Conservation (phyloP, 164 flowering plant species). For the Aristolochia californica region DNA sequence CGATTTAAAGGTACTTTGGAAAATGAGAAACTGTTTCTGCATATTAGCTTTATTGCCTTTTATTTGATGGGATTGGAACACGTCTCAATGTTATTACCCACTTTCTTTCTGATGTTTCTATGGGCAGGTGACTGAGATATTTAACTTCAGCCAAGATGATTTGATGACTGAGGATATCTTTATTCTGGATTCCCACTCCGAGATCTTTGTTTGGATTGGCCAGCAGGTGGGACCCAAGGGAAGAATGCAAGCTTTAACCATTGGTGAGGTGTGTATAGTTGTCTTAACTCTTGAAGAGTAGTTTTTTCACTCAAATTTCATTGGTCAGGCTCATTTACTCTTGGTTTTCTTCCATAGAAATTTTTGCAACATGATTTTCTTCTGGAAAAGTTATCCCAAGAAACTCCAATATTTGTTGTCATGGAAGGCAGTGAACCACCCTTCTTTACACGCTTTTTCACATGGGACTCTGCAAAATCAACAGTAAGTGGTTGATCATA, state of each 20-base stretch:
- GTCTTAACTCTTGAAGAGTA: background rate
- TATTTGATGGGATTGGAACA: background rate
- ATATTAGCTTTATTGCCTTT: background rate
- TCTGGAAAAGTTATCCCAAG: conserved; percentile 62
- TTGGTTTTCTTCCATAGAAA: conserved; percentile 40
- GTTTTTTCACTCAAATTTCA: no score
- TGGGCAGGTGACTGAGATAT: conserved; percentile 76
- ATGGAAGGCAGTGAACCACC: conserved; percentile 87
- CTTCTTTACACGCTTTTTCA: conserved; percentile 87
- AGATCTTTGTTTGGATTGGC: conserved; percentile 91
- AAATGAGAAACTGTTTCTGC: background rate
- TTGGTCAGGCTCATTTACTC: no score
- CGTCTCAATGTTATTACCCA: background rate
- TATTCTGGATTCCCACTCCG: conserved; percentile 83
- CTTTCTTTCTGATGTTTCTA: background rate
- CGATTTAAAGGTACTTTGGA: conserved; percentile 55
- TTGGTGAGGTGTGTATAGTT: conserved; percentile 79
- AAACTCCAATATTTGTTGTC: conserved; percentile 65
- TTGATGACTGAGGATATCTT: conserved; percentile 96
- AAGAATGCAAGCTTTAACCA: conserved; percentile 54
- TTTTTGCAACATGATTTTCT: conserved; percentile 81
- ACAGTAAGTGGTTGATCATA: conserved; percentile 42
- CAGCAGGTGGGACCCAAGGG: conserved; percentile 68
- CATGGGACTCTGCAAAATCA: conserved; percentile 92
- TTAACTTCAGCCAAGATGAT: conserved; percentile 89